phyloP scores from a whole-genome alignment of 2,329 filamentous ascomycete genomes.

The Pseudogymnoascus sp. region DNA sequence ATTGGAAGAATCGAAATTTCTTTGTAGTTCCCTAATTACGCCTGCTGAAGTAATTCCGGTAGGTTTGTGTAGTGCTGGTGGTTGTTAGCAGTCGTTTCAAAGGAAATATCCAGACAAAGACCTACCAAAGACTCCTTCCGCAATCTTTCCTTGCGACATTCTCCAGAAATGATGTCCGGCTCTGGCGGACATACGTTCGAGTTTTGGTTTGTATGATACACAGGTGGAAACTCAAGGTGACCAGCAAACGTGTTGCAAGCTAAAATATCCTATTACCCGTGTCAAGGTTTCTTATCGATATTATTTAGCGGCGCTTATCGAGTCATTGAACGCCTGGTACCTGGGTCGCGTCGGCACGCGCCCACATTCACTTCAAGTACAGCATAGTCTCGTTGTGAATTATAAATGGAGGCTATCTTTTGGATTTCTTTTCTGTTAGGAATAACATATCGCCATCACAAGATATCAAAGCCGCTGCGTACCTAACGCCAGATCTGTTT shows the following conservation, averaged over 20 bases:
- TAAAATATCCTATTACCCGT: slow-evolving; percentile 4
- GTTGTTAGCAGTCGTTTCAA: slow-evolving; percentile 13
- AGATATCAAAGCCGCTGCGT: background rate
- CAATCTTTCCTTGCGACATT: slow-evolving; percentile 36
- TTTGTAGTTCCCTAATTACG: slow-evolving; percentile 80
- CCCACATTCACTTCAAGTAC: background rate
- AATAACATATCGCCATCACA: background rate
- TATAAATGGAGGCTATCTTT: background rate
- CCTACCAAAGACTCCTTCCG: slow-evolving; percentile 58
- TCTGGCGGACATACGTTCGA: slow-evolving; percentile 18
- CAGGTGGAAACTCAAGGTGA: background rate
- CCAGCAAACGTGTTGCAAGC: background rate
- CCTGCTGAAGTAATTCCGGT: slow-evolving; percentile 80
- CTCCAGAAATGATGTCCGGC: slow-evolving; percentile 19
- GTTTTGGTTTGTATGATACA: background rate
- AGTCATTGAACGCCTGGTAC: background rate
- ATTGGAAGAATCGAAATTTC: slow-evolving; percentile 71
- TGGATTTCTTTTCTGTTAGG: background rate
- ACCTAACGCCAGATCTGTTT: background rate
- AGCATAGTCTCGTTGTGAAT: background rate
- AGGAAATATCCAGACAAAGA: slow-evolving; percentile 11
- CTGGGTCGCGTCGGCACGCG: slow-evolving; percentile 4
- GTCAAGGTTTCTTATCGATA: slow-evolving; percentile 7
- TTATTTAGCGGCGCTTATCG: slow-evolving; percentile 8
- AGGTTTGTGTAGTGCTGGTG: slow-evolving; percentile 84